These are phyloP conservation scores for Phoma sp. DNA, from an alignment of 2,329 filamentous ascomycete genomes.

Conservation along the genomic window DNA sequence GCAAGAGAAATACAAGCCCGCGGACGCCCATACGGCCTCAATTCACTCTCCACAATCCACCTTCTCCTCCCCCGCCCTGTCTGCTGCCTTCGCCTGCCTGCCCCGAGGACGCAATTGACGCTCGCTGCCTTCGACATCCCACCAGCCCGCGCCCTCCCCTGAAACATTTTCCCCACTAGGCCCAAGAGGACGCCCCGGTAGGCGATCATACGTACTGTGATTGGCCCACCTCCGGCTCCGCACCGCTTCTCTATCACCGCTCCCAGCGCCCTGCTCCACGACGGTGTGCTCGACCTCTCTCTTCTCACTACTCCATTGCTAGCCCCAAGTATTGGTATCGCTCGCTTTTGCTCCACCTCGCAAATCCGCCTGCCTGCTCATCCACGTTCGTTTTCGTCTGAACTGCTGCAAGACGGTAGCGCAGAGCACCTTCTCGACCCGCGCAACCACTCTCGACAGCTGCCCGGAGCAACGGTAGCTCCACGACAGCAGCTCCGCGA, in stretches of 20 bases:
- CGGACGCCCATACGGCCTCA: slow-evolving; percentile 19
- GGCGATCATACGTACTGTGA: slow-evolving; percentile 15
- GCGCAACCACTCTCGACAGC: slow-evolving; percentile 11
- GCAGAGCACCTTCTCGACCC: slow-evolving; percentile 6
- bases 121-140: slow-evolving; percentile 9
- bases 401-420: slow-evolving; percentile 15
- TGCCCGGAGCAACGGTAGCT: background rate
- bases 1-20: slow-evolving; percentile 38
- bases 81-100: slow-evolving; percentile 4
- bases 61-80: slow-evolving; percentile 22
- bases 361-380: slow-evolving; percentile 6
- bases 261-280: slow-evolving; percentile 11
- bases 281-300: slow-evolving; percentile 8
- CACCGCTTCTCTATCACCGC: slow-evolving; percentile 13
- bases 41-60: slow-evolving; percentile 28
- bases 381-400: slow-evolving; percentile 4
- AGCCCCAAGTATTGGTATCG: slow-evolving; percentile 8
- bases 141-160: slow-evolving; percentile 10
- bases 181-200: slow-evolving; percentile 10
- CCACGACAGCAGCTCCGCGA: slow-evolving; percentile 1
- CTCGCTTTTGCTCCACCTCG: background rate
- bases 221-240: slow-evolving; percentile 18
- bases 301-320: slow-evolving; percentile 8
- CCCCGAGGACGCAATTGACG: slow-evolving; percentile 3
- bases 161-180: slow-evolving; percentile 15